Evolutionary conservation across 805 yeast species (phyloP), one percentile per base, ranked within the genome.

Genomic region (Wickerhamomyces sydowiorum): DNA sequence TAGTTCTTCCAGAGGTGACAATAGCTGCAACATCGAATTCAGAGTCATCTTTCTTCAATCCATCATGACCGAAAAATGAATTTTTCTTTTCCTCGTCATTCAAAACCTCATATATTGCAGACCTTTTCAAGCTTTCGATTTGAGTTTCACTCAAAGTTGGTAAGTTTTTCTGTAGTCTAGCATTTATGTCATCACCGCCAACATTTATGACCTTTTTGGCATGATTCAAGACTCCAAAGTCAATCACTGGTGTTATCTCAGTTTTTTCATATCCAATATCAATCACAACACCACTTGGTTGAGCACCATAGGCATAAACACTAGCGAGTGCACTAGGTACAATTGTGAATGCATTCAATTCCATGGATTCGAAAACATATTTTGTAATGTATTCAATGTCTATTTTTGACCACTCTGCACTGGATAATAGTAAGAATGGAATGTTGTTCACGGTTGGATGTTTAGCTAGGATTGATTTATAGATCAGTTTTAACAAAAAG

Each of bases 11-110:
- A 47, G 86, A 81, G 2, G 93, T 77, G 12, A 90, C 93, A 51
- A 90, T 79, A 32, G 89, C 87, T 2, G 96, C 96, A 38, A 91
- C 89, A 60, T 91, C 96, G 30, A 88, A 72, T 4, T 80, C 95
- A 24, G 84, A 91, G 30, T 79, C 87, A 5, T 68, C 72, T 14
- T 59, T 63, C 14, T 46, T 45, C 7, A 72, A 61, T 27, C 74
- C 82, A 38, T 75, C 79, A 43, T 72, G 57, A 18, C 83, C 80
- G 51, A 80, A 81, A 55, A 79, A 80, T 1, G 86, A 76, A 44
- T 72, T 73, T 41, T 74, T 69, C 32, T 76, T 75, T 37, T 74
- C 83, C 52, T 82, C 86, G 46, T 78, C 82, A 63, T 74, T 77
- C 49, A 89, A 70, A 7, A 87, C 84, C 66, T 91, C 97, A 58